Conservation (phyloP, 2,329 filamentous ascomycete genomes). For the Thermomyces lanuginosus region DNA sequence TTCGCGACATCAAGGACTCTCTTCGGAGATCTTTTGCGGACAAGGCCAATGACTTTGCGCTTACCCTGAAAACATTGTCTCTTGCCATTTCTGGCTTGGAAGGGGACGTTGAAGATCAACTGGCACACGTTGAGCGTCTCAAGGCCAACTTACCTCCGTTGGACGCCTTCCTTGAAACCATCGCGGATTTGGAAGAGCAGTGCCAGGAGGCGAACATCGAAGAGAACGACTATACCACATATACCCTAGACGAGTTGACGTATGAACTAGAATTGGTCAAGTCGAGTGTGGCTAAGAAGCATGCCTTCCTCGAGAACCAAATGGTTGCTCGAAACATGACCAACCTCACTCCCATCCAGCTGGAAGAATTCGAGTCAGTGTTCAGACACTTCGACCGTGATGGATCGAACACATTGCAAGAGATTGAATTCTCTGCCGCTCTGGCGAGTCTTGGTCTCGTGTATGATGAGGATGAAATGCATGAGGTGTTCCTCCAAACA, state of each 20-base stretch:
- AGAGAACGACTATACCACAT: slow-evolving; percentile 99
- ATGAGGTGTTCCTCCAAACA: slow-evolving; percentile 82
- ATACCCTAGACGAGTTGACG: slow-evolving; percentile 87
- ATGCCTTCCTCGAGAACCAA: slow-evolving; percentile 93
- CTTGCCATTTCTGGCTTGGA: slow-evolving; percentile 92
- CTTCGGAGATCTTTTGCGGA: slow-evolving; percentile 86
- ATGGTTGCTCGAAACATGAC: slow-evolving; percentile 98
- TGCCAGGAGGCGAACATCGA: slow-evolving; percentile 96
- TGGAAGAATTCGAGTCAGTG: slow-evolving; percentile 96
- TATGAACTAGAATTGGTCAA: slow-evolving; percentile 90
- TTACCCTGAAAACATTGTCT: slow-evolving; percentile 87
- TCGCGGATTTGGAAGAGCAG: slow-evolving; percentile 69
- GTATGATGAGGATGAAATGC: slow-evolving; percentile 97
- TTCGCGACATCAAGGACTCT: slow-evolving; percentile 94
- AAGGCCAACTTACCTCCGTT: slow-evolving; percentile 74
- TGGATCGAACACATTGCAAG: slow-evolving; percentile 71
- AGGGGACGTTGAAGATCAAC: slow-evolving; percentile 88
- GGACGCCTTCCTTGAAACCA: slow-evolving; percentile 79
- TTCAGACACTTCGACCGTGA: slow-evolving; percentile 97
- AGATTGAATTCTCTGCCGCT: slow-evolving; percentile 90
- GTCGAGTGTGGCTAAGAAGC: slow-evolving; percentile 85
- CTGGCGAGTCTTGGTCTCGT: slow-evolving; percentile 88
- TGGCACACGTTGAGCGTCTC: slow-evolving; percentile 70
- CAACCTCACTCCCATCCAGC: slow-evolving; percentile 90
- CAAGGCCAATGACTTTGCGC: slow-evolving; percentile 94